Evolutionary conservation across 140 eudicot species (phyloP).

Genomic region (Stevia rebaudiana): DNA sequence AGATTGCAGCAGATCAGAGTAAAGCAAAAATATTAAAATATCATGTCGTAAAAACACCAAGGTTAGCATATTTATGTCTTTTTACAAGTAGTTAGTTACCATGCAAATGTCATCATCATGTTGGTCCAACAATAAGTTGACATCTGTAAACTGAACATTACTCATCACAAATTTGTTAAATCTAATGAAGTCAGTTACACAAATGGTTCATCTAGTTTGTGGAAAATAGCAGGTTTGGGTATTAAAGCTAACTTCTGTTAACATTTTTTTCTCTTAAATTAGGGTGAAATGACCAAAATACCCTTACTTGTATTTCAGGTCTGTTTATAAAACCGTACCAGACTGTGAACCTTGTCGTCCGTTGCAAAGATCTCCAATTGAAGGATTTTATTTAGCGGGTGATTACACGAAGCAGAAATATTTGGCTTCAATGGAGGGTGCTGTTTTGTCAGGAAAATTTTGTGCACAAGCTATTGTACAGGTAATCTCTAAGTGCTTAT

Average conservation of each 20-base stretch:
- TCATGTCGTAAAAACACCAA: constrained; percentile 96
- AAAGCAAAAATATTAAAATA: constrained; percentile 94
- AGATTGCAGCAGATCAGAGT: constrained; percentile 89
- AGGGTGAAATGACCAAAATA: too few relatives aligned
- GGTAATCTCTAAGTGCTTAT: constrained; percentile 34
- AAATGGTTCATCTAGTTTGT: too few relatives aligned
- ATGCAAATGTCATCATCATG: not conserved
- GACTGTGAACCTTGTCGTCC: constrained; percentile 97
- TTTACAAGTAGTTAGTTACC: not conserved
- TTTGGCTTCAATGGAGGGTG: constrained; percentile 99
- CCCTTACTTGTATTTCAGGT: constrained; percentile 40
- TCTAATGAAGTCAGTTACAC: not conserved
- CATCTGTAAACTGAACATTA: not conserved
- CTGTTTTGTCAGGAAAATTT: constrained; percentile 90
- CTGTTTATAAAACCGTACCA: constrained; percentile 91
- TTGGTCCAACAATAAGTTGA: not conserved
- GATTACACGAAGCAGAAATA: constrained; percentile 97
- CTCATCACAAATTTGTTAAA: not conserved
- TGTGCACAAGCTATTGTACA: constrained; percentile 95
- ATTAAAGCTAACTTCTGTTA: too few relatives aligned
- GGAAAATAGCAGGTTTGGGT: too few relatives aligned
- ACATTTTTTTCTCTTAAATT: too few relatives aligned
- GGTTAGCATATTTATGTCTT: constrained; percentile 33
- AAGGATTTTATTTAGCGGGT: constrained; percentile 92
- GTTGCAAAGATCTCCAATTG: constrained; percentile 82